These are phyloP conservation scores for Aspergillus mulundensis DNA, from an alignment of 495 filamentous ascomycete species.

Conservation along the genomic window DNA sequence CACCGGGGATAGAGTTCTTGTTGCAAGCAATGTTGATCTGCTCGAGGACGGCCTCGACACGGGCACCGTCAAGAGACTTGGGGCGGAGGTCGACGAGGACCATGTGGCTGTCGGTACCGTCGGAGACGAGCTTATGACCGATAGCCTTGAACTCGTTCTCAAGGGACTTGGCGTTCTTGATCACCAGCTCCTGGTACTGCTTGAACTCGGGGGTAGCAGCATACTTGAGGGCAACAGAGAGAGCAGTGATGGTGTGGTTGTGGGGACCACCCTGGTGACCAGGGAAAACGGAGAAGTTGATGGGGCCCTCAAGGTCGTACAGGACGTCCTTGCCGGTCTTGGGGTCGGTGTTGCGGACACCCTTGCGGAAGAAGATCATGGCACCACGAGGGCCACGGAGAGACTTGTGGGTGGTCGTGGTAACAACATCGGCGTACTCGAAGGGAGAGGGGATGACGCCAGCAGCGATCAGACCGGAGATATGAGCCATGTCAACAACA, in stretches of 20 bases:
- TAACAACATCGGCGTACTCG: conserved; percentile 91
- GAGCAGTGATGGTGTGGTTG: conserved; percentile 99
- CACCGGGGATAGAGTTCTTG: conserved; percentile 97
- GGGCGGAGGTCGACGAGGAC: conserved; percentile 47
- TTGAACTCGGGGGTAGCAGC: conserved; percentile 91
- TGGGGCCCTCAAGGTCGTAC: conserved; percentile 92
- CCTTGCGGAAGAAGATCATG: conserved; percentile 99
- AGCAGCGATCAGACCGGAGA: conserved; percentile 90
- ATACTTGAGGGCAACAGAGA: conserved; percentile 96
- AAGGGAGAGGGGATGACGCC: conserved; percentile 95
- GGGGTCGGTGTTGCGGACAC: conserved; percentile 79
- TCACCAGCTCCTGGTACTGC: conserved; percentile 88
- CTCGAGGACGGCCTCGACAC: conserved; percentile 94
- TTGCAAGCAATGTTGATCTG: conserved; percentile 98
- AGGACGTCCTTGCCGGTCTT: conserved; percentile 86
- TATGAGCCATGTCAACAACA: conserved; percentile 97
- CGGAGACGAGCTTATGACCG: conserved; percentile 71
- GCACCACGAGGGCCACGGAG: conserved; percentile 96
- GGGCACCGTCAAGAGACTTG: conserved; percentile 53
- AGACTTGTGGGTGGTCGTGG: conserved; percentile 99
- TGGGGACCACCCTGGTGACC: conserved; percentile 99
- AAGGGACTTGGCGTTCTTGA: conserved; percentile 45
- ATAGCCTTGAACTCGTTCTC: conserved; percentile 24
- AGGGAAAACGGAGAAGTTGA: conserved; percentile 99
- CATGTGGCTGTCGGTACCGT: conserved; percentile 98